These are phyloP conservation scores for Fomitopsis pulvina DNA, from an alignment of 768 basidiomycete genomes.

Conservation along the genomic window DNA sequence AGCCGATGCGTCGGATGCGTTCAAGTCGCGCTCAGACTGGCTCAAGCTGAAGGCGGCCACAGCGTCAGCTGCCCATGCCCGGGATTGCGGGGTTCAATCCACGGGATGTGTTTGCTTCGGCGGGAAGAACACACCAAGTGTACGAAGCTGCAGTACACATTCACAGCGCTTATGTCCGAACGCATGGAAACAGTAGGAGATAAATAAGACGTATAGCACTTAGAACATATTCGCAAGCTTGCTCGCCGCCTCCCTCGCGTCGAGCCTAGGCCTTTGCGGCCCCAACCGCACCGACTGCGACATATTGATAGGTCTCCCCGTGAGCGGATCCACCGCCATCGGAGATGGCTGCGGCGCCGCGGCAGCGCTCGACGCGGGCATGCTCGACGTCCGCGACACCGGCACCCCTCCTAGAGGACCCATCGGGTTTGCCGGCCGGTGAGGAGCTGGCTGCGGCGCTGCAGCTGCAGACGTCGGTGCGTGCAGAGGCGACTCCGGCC, in stretches of 20 bases:
- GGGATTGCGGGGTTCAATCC: too few species aligned
- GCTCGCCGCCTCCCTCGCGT: constrained; percentile 81
- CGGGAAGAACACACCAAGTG: too few species aligned
- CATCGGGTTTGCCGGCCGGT: constrained; percentile 12
- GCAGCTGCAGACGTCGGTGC: constrained; percentile 3
- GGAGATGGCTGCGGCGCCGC: constrained; percentile 2
- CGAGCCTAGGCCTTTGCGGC: constrained; percentile 66
- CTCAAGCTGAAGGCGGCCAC: too few species aligned
- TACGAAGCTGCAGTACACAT: too few species aligned
- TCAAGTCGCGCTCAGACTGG: too few species aligned
- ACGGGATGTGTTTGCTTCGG: too few species aligned
- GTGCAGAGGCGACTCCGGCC: constrained; percentile 12
- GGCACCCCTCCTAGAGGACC: not conserved
- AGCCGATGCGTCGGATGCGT: too few species aligned
- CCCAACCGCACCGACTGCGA: constrained; percentile 67
- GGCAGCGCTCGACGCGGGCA: constrained; percentile 3
- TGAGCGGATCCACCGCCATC: constrained; percentile 53
- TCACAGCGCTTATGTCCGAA: not conserved
- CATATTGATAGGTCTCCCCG: constrained; percentile 56
- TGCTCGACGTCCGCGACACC: constrained; percentile 7
- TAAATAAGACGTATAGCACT: not conserved
- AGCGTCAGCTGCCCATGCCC: too few species aligned
- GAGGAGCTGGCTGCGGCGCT: constrained; percentile 8
- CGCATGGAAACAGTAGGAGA: not conserved
- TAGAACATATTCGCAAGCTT: constrained; percentile 89